Evolutionary conservation across 163 green algal genomes (phyloP), one percentile per base, ranked within the genome.

Genomic region (Coccomyxa subellipsoidea): DNA sequence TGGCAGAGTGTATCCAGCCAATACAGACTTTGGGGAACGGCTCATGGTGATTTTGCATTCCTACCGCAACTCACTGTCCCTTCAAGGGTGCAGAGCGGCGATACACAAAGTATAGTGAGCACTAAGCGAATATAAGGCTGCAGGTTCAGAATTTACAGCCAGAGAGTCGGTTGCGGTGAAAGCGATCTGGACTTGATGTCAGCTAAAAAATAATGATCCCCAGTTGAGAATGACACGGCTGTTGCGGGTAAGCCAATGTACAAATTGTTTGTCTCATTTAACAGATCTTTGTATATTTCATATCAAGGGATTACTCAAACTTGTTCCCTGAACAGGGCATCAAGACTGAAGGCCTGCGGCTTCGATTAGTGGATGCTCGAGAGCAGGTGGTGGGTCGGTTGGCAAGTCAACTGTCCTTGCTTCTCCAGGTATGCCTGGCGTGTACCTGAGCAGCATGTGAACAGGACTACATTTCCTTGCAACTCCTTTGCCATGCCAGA

Each of bases 341-440:
- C 29, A 80, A 90, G 39, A 89, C 89, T 8, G 82, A 84, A n/a
- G 91, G 91, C 27, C 81, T 95, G 37, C 81, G 85, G 0, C 87
- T 94, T 54, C 87, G 93, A 12, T 54, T 95, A 27, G 87, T 96
- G 39, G 93, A 97, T 76, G 94, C 94, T 32, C 89, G 93, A 54
- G 91, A 92, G 12, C 88, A 96, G 91, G 91, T 99, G 4, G 90
- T 99, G 37, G 96, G 96, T 10, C 88, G 95, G 0, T 85, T 99
- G 31, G 95, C 96, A 18, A 85, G 92, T 0, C 90, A 97, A 77
- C 90, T 99, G 10, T 84, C 94, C 0, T 81, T 85, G 4, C 84
- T 98, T 7, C 89, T 99, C 35, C 84, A 88, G 84, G 84, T 84
- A 73, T 47, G 4, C 37, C 0, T 80, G 21, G 32, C 35, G n/a